Base-by-base conservation (phyloP, 164 flowering plant species). In the Annona cherimola region DNA sequence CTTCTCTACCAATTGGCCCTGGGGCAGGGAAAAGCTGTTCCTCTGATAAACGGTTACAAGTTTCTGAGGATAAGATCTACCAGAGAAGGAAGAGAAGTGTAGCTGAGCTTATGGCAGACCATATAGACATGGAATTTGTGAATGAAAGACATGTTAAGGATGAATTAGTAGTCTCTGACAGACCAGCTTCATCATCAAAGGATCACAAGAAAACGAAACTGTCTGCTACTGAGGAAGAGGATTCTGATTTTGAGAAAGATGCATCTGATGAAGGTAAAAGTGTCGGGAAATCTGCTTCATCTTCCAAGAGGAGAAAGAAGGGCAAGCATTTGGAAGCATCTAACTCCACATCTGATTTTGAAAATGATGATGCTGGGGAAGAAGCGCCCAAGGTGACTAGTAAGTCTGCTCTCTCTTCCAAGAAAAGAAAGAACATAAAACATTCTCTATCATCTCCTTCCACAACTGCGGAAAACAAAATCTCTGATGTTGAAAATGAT, bases 81-180 rank as follows among this genome's bases (percentile, higher is more conserved):
- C 87, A 82, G 42, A 85, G 81, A 68, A 84, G 86, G 80, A 89
- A 89, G 73, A 72, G 78, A 74, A 79, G 76, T 66, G 76, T 75
- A 73, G 73, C 75, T 45, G 79, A 78, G 16, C 69, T 79, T 54
- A 61, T 75, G 66, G 79, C 69, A 18, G 69, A 39, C 44, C 57
- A 70, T 61, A 20, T 69, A 70, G 78, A 71, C 42, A 42, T 8
- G 63, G 72, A 73, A 9, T 68, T 45, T 12, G 79, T 57, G 61
- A 59, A 76, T 59, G 18, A 7, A 42, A 3, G 8, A 5, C 3
- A 1, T 40, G 40, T 62, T 3, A 44, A 42, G 65, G 76, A 20
- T 9, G 73, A 45, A 71, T 65, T 39, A n/a, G 59, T 43, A 40
- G 71, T 69, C 20, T 6, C 41, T 26, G 16, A 57, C 62, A 63